A percentile compares a stretch with the other conserved stretches of the same genome.
Conservation (phyloP, 2,329 filamentous ascomycete species). For the Meredithiella fracta region DNA sequence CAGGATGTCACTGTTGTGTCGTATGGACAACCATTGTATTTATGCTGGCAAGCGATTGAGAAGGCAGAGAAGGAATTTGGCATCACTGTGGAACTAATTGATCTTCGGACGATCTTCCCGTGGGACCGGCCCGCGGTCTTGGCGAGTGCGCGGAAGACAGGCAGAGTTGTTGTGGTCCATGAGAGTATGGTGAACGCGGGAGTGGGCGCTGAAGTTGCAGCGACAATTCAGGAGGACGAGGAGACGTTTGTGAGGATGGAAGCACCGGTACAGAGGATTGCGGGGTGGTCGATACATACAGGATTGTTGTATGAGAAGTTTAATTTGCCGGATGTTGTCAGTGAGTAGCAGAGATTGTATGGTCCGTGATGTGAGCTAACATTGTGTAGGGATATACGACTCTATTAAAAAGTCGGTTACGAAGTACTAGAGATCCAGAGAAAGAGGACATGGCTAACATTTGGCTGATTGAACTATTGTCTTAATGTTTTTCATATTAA, state of each 20-base stretch:
- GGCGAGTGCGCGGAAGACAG: conserved; percentile 72
- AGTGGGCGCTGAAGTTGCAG: conserved; percentile 75
- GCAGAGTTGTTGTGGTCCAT: conserved; percentile 73
- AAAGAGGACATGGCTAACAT: no score
- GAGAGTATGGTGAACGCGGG: conserved; percentile 86
- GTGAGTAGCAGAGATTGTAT: conserved; percentile 39
- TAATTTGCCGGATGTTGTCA: conserved; percentile 68
- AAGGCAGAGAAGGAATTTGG: conserved; percentile 61
- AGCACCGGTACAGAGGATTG: conserved; percentile 68
- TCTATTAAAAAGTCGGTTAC: conserved; percentile 49
- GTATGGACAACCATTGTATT: conserved; percentile 80
- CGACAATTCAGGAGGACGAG: conserved; percentile 64
- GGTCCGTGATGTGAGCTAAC: neutral
- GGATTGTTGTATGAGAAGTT: conserved; percentile 66
- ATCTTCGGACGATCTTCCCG: conserved; percentile 74
- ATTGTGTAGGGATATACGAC: conserved; percentile 14
- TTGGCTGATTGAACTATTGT: no score
- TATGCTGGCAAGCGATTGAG: conserved; percentile 60
- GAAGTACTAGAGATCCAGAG: conserved; percentile 34
- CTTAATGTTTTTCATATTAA: no score
- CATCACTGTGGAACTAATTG: conserved; percentile 68
- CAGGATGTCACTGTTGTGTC: conserved; percentile 70
- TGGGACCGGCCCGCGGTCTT: conserved; percentile 77
- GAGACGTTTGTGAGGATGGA: conserved; percentile 67
- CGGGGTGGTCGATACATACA: conserved; percentile 78